Conservation (phyloP, 2,329 filamentous ascomycete genomes). For the Beauveria sp. region DNA sequence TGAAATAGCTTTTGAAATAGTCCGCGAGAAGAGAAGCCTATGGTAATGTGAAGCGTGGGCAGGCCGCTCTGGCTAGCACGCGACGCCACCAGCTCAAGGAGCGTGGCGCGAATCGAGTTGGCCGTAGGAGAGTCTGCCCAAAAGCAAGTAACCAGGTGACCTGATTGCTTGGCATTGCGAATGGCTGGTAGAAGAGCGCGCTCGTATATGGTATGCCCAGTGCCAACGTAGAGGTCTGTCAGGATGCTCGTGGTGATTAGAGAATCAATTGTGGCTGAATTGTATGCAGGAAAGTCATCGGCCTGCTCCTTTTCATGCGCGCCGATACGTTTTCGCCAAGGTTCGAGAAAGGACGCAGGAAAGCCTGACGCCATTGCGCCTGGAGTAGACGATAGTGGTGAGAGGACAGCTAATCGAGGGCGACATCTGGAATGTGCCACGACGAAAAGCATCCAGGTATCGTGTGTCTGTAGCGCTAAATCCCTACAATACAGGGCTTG, state of each 20-base stretch:
- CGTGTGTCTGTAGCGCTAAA: no score
- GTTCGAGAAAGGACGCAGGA: constrained; percentile 29
- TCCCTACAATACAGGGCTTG: background rate
- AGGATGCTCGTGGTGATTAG: constrained; percentile 43
- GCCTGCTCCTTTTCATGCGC: constrained; percentile 26
- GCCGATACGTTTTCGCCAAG: constrained; percentile 28
- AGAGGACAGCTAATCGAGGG: background rate
- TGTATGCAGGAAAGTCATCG: constrained; percentile 42
- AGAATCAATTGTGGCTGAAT: constrained; percentile 32
- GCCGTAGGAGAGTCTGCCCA: constrained; percentile 63
- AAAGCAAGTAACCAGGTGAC: constrained; percentile 76
- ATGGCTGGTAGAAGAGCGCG: constrained; percentile 54
- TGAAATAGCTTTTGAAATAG: constrained; percentile 70
- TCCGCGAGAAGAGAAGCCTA: constrained; percentile 70
- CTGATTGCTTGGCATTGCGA: constrained; percentile 50
- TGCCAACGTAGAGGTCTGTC: constrained; percentile 47
- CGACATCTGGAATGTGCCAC: background rate
- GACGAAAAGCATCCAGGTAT: no score
- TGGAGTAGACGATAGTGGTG: background rate
- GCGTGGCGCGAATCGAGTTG: constrained; percentile 47
- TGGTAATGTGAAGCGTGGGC: constrained; percentile 49
- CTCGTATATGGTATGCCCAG: constrained; percentile 48
- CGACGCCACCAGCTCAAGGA: constrained; percentile 50
- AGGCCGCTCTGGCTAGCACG: constrained; percentile 20
- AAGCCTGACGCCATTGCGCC: constrained; percentile 18